Conservation (phyloP, 2,329 filamentous ascomycete genomes). For the Ceratocystis huliohia region DNA sequence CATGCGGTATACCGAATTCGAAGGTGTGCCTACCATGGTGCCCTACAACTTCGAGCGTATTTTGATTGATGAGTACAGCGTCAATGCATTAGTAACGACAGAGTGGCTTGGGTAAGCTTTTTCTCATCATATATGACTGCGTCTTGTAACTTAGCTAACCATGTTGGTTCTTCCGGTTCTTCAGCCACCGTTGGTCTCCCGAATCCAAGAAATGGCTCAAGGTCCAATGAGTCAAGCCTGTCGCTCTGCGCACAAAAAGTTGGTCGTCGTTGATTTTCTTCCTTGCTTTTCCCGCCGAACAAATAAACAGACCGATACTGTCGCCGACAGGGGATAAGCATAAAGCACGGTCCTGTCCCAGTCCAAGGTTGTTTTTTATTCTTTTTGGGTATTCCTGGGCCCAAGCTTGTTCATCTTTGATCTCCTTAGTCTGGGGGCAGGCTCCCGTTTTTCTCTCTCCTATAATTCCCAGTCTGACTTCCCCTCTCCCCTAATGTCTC, state of each 20-base stretch:
- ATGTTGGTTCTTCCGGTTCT: slow-evolving; percentile 1
- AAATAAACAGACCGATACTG: background rate
- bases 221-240: slow-evolving; percentile 23
- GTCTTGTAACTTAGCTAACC: slow-evolving; percentile 5
- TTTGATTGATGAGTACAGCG: slow-evolving; percentile 51
- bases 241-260: background rate
- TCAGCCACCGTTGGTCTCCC: slow-evolving; percentile 48
- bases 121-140: background rate
- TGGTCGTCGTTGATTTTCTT: background rate
- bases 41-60: slow-evolving; percentile 57
- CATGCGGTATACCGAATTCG: slow-evolving; percentile 59
- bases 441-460: background rate
- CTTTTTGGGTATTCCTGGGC: background rate
- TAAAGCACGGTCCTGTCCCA: background rate
- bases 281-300: background rate
- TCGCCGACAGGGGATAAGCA: background rate
- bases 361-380: background rate
- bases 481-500: background rate
- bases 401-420: background rate
- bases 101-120: slow-evolving; percentile 47
- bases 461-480: background rate
- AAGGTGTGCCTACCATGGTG: slow-evolving; percentile 57
- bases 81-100: slow-evolving; percentile 47
- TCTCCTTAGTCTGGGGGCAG: background rate
- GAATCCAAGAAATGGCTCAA: slow-evolving; percentile 48